These are phyloP conservation scores for Aspergillus ostianus DNA, from an alignment of 495 filamentous ascomycete genomes.

Conservation along the genomic window DNA sequence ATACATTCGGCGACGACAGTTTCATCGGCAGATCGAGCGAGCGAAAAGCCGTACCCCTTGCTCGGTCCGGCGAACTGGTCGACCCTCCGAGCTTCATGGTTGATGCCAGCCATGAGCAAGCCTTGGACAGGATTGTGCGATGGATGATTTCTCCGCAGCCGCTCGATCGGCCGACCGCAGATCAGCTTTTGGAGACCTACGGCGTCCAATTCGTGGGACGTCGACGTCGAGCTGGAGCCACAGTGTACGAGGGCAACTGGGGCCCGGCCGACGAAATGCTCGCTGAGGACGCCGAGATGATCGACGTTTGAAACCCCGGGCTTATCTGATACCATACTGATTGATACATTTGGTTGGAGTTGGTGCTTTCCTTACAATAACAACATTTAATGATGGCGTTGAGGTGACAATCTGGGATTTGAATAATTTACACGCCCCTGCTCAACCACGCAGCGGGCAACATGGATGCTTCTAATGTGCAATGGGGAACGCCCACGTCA, in stretches of 20 bases:
- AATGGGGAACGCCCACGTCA: slow-evolving; percentile 1
- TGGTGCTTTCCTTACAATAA: slow-evolving; percentile 25
- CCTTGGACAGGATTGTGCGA: slow-evolving; percentile 79
- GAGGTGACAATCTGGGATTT: slow-evolving; percentile 22
- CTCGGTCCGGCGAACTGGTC: slow-evolving; percentile 63
- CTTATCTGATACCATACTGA: slow-evolving; percentile 6
- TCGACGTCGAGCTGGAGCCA: slow-evolving; percentile 79
- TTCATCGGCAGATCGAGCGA: slow-evolving; percentile 30
- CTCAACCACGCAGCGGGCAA: slow-evolving; percentile 3
- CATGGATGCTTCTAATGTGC: slow-evolving; percentile 7
- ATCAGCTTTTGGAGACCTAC: slow-evolving; percentile 64
- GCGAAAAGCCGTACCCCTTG: slow-evolving; percentile 29
- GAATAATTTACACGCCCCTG: slow-evolving; percentile 18
- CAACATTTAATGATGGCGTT: slow-evolving; percentile 40
- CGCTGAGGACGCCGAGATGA: slow-evolving; percentile 70
- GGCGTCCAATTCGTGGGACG: slow-evolving; percentile 73
- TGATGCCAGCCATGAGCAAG: slow-evolving; percentile 61
- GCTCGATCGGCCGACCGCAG: slow-evolving; percentile 66
- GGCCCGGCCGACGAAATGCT: slow-evolving; percentile 76
- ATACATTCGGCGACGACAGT: slow-evolving; percentile 36
- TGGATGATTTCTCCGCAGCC: slow-evolving; percentile 85
- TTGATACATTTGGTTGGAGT: slow-evolving; percentile 25
- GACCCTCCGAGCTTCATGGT: slow-evolving; percentile 85
- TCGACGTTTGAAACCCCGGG: slow-evolving; percentile 56
- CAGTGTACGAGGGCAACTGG: slow-evolving; percentile 93